These are phyloP conservation scores for Rehmannia glutinosa DNA, from an alignment of 257 asterid genomes.

Conservation along the genomic window DNA sequence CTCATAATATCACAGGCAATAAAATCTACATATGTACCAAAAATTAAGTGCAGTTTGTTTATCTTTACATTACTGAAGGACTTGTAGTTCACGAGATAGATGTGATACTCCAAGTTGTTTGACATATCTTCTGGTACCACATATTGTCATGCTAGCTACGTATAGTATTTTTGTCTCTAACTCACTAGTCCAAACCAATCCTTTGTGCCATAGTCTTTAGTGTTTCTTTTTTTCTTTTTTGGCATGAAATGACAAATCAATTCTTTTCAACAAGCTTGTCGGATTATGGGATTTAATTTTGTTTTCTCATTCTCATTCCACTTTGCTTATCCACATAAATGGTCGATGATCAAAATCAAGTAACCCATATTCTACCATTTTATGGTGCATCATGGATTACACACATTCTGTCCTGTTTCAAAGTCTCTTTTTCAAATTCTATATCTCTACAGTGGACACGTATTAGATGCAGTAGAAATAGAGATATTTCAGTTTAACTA, in stretches of 20 bases:
- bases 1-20: neutral
- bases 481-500: neutral
- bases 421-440: neutral
- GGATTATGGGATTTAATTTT: too few relatives aligned
- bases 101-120: too few relatives aligned
- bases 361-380: neutral
- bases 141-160: too few relatives aligned
- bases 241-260: too few relatives aligned
- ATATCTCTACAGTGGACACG: neutral
- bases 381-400: neutral
- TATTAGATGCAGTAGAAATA: neutral
- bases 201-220: too few relatives aligned
- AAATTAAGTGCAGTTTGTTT: neutral
- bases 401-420: neutral
- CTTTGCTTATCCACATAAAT: neutral
- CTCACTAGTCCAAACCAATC: too few relatives aligned
- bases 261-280: too few relatives aligned
- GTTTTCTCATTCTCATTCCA: neutral
- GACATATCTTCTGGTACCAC: too few relatives aligned
- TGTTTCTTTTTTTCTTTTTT: too few relatives aligned
- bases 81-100: too few relatives aligned
- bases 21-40: neutral
- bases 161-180: too few relatives aligned
- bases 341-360: neutral
- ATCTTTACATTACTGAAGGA: too few relatives aligned